These are phyloP conservation scores for Senecio squalidus DNA, from an alignment of 140 eudicot genomes.

Conservation along the genomic window DNA sequence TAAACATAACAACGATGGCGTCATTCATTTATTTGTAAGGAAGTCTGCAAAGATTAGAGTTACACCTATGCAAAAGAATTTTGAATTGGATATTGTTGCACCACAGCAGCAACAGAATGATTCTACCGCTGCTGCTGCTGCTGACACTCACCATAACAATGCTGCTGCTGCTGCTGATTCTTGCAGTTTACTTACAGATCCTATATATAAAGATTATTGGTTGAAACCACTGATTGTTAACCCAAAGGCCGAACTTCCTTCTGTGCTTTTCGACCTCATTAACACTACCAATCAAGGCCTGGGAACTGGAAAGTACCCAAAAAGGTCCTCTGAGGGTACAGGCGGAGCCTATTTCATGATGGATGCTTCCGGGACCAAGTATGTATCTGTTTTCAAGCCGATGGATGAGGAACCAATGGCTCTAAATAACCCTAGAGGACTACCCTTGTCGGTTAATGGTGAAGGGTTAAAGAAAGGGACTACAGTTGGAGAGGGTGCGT, in stretches of 20 bases:
- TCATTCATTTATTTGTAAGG: conserved; percentile 4
- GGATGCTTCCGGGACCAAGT: conserved; percentile 7
- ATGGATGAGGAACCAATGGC: conserved; percentile 11
- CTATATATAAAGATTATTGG: not conserved
- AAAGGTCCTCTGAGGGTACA: conserved; percentile 5
- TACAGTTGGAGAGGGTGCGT: conserved; percentile 2
- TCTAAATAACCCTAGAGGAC: conserved; percentile 3
- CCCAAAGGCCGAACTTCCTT: conserved; percentile 2
- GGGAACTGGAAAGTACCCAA: not conserved
- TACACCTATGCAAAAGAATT: not conserved
- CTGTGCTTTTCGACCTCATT: not conserved
- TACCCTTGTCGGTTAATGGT: conserved; percentile 4
- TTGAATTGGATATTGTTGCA: conserved; percentile 2
- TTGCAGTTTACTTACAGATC: no score
- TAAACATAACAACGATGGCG: not conserved
- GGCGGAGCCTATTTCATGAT: conserved; percentile 3
- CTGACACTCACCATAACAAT: not conserved
- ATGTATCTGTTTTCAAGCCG: conserved; percentile 7
- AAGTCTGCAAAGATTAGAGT: conserved; percentile 2
- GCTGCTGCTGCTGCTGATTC: not conserved
- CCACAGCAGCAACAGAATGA: not conserved
- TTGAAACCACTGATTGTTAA: conserved; percentile 5
- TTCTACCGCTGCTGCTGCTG: not conserved
- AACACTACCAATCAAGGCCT: not conserved
- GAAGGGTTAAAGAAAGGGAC: conserved; percentile 11